These are phyloP conservation scores for Schizochytrium sp. DNA, from an alignment of 108 stramenopile species.

Conservation along the genomic window DNA sequence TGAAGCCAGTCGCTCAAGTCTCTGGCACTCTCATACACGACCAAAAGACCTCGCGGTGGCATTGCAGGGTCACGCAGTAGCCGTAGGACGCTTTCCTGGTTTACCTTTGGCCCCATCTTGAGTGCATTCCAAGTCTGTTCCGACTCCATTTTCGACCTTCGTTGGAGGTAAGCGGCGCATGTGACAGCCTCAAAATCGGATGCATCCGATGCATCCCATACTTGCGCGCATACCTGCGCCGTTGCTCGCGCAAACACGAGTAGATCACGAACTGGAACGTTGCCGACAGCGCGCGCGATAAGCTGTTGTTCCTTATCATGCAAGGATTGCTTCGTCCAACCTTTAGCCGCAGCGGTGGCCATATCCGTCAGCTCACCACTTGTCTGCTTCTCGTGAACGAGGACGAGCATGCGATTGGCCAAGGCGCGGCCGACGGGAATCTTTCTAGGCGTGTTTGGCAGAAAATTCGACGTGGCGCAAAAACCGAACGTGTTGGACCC, in stretches of 20 bases:
- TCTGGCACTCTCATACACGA: background rate
- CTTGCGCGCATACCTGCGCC: background rate
- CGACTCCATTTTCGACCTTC: background rate
- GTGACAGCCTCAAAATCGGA: background rate
- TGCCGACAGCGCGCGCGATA: background rate
- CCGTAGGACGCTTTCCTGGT: background rate
- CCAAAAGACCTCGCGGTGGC: slow-evolving; percentile 1
- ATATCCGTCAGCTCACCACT: background rate
- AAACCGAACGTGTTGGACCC: slow-evolving; percentile 10
- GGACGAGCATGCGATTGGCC: background rate
- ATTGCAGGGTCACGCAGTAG: background rate
- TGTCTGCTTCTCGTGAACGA: slow-evolving; percentile 1
- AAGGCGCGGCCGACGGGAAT: background rate
- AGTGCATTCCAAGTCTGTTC: background rate
- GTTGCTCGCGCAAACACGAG: background rate
- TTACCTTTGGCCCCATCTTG: background rate
- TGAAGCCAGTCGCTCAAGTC: slow-evolving; percentile 20
- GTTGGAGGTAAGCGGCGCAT: background rate
- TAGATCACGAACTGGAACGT: background rate
- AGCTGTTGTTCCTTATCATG: background rate
- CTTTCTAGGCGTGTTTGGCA: background rate
- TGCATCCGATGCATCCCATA: background rate
- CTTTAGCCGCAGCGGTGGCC: background rate
- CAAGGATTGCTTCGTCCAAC: background rate
- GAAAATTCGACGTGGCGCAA: slow-evolving; percentile 2